Base-by-base conservation (phyloP, 139 green algal species). In the Picochlorum costavermella region DNA sequence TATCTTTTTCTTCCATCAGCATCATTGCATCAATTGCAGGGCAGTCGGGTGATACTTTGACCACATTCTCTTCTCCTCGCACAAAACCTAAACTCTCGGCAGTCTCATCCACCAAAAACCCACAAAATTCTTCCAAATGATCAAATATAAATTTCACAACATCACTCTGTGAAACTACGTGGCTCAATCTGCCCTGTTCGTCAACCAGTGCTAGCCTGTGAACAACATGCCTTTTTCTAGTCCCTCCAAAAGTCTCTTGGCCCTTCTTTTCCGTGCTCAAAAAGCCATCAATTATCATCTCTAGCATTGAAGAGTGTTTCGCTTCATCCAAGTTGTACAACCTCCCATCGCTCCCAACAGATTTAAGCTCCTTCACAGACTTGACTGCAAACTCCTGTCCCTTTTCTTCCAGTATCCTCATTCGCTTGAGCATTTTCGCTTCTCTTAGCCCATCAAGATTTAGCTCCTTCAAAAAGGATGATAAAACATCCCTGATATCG, bases 251-350 rank as follows among this genome's bases (percentile, higher is more conserved):
- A 53, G 25, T 4, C 3, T 61, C 74, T 61, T 60, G 65, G 46
- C 67, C 65, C 40, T 40, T 63, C 37, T 66, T 44, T 43, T 58
- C 67, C 29, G 75, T 74, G 59, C 79, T 69, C 37, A 88, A 71
- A 51, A 88, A 74, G 1, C 75, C 80, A 48, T 90, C 77, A 28
- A 84, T 60, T n/a, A 90, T 70, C 23, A 89, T 73, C 45, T 90
- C 84, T 36, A 74, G 67, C 29, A 90, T 69, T 11, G 70, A 75
- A 50, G 67, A 63, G 62, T 81, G 51, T 10, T 64, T 61, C 10
- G 57, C 65, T 26, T 68, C 50, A 16, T 63, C 48, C 23, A 65
- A 62, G 53, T 63, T 61, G 55, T 84, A 78, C 62, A 90, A 90
- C 64, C 82, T 81, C 12, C 83, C 83, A 59, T 90, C 83, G 31